Conservation (phyloP, 1,284 basidiomycete genomes). For the Leccinum solheimii region DNA sequence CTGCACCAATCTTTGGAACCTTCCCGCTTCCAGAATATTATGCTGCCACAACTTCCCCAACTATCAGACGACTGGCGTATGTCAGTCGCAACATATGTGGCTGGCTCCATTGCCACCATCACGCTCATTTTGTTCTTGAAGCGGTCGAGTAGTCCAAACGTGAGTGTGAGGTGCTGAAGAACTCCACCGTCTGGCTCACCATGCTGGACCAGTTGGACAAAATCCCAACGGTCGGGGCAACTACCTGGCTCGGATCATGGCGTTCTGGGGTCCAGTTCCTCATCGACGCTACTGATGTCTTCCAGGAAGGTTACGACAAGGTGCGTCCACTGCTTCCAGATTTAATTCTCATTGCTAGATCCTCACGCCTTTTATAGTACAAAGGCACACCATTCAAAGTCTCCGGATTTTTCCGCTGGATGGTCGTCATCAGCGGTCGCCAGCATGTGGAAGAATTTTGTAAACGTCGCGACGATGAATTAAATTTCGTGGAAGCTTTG, state of each 20-base stretch:
- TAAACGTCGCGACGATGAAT: conserved; percentile 38
- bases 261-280: conserved; percentile 14
- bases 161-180: not conserved
- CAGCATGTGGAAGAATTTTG: conserved; percentile 44
- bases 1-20: not conserved
- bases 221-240: conserved; percentile 29
- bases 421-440: conserved; percentile 40
- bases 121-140: not conserved
- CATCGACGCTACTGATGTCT: conserved; percentile 8
- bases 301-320: conserved; percentile 29
- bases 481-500: conserved; percentile 7
- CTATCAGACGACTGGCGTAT: not conserved
- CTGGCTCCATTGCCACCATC: not conserved
- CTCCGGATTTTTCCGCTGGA: conserved; percentile 40
- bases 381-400: conserved; percentile 44
- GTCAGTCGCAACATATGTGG: not conserved
- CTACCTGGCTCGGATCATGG: conserved; percentile 22
- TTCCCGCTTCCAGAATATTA: not conserved
- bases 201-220: conserved; percentile 11
- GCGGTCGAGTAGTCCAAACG: not conserved
- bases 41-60: conserved; percentile 3
- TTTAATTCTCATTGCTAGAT: too few species aligned
- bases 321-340: conserved; percentile 2
- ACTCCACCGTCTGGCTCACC: not conserved
- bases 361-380: conserved; percentile 29